Percentiles rank a stretch among this genome's conserved stretches.
Conservation (phyloP, 345 rosid species). For the Citrus sinensis region DVS_A1.0 CM039166.1:25079501-25080000, state of each 20-base stretch:
- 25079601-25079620: neutral
- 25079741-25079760: conserved; percentile 16
- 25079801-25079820: conserved; percentile 10
- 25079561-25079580: conserved; percentile 18
- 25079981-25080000: conserved; percentile 19
- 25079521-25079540: conserved; percentile 13
- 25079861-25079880: conserved; percentile 23
- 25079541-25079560: neutral
- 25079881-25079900: conserved; percentile 23
- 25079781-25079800: conserved; percentile 15
- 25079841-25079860: conserved; percentile 5
- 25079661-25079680: conserved; percentile 21
- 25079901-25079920: conserved; percentile 20
- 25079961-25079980: conserved; percentile 25
- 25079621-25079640: conserved; percentile 7
- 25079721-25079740: conserved; percentile 14
- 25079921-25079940: conserved; percentile 33
- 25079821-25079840: conserved; percentile 16
- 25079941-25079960: conserved; percentile 23
- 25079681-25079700: conserved; percentile 15
- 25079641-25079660: conserved; percentile 12
- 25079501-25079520: conserved; percentile 28
- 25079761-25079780: conserved; percentile 13
- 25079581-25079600: conserved; percentile 22
- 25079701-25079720: conserved; percentile 13